Percentiles rank a stretch among this genome's conserved stretches.
Evolutionary conservation across 257 asterid genomes (phyloP).

Genomic region (Scutellaria galericulata): DNA sequence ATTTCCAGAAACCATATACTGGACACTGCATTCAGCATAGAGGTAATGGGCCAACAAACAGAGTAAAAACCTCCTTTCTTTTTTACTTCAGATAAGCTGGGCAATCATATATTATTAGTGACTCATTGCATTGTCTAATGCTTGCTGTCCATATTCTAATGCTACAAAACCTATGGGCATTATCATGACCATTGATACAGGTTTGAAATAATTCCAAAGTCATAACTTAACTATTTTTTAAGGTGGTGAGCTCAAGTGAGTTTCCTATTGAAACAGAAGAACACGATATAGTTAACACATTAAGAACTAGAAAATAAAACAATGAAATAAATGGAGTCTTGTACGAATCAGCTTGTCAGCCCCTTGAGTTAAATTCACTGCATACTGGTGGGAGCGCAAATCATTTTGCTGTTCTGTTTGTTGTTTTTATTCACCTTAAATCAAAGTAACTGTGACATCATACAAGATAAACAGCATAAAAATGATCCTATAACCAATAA

Average conservation of each 20-base stretch:
- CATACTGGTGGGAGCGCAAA: not conserved
- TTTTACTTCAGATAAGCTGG: slow-evolving; percentile 12
- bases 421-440: slow-evolving; percentile 11
- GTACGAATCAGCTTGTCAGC: not conserved
- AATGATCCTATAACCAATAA: slow-evolving; percentile 7
- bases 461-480: not conserved
- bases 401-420: not conserved
- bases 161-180: not conserved
- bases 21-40: slow-evolving; percentile 13
- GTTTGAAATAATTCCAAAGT: slow-evolving; percentile 7
- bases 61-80: slow-evolving; percentile 15
- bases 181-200: not conserved
- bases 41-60: slow-evolving; percentile 7
- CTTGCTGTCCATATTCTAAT: not conserved
- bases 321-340: not conserved
- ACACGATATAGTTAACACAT: slow-evolving; percentile 15
- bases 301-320: not conserved
- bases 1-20: slow-evolving; percentile 25
- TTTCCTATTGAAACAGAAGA: slow-evolving; percentile 19
- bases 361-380: not conserved
- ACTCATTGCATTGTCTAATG: slow-evolving; percentile 14
- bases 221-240: not conserved
- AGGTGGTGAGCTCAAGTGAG: not conserved
- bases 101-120: slow-evolving; percentile 11
- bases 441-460: slow-evolving; percentile 2